These are phyloP conservation scores for Hordeum vulgare DNA, from an alignment of 176 grass and related monocot species.

Conservation along the genomic window MorexV3_pseudomolecules_assembly NC_058519.1:553601725-553602224, in stretches of 20 bases:
- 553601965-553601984: neutral
- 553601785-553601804: neutral
- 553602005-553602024: neutral
- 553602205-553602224: neutral
- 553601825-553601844: neutral
- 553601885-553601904: no score
- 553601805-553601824: neutral
- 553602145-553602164: neutral
- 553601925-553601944: neutral
- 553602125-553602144: neutral
- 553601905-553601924: neutral
- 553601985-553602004: no score
- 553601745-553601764: neutral
- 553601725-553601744: neutral
- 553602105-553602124: neutral
- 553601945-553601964: neutral
- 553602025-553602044: neutral
- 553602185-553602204: neutral
- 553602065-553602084: neutral
- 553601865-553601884: neutral
- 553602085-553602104: neutral
- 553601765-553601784: neutral
- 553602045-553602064: neutral
- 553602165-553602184: neutral
- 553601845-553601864: neutral